phyloP scores from a whole-genome alignment of 768 basidiomycete species.

The Filobasidium floriforme region DNA sequence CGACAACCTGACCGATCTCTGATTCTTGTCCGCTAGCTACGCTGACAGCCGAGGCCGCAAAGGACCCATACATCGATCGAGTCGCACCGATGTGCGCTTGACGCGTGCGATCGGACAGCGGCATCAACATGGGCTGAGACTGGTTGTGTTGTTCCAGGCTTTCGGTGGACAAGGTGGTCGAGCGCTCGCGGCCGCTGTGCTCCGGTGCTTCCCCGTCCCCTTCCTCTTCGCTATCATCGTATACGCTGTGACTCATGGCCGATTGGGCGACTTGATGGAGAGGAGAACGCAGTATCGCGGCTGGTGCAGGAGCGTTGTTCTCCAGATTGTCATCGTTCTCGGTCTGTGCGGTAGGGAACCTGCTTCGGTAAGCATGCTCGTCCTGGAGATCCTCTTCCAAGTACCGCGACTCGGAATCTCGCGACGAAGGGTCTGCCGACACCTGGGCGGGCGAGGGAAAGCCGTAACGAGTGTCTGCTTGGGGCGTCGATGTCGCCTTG shows the following conservation, averaged over 20 bases:
- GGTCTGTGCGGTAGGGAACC: neutral
- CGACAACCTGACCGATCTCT: conserved; percentile 18
- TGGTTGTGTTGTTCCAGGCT: neutral
- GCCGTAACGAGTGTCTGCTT: neutral
- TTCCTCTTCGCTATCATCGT: conserved; percentile 2
- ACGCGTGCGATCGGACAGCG: neutral
- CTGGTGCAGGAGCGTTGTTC: neutral
- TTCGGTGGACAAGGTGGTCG: neutral
- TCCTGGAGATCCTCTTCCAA: conserved; percentile 15
- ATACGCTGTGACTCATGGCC: conserved; percentile 12
- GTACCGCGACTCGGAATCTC: conserved; percentile 17
- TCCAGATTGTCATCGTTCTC: neutral
- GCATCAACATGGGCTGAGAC: neutral
- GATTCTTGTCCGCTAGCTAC: conserved; percentile 17
- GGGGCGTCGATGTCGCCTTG: neutral
- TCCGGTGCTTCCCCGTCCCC: neutral
- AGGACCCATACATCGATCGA: conserved; percentile 10
- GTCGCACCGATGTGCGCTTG: conserved; percentile 11
- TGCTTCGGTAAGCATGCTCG: conserved; percentile 15
- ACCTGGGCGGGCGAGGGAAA: neutral
- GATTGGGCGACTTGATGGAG: neutral
- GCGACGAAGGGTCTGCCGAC: neutral
- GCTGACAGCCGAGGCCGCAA: conserved; percentile 15
- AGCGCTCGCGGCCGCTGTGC: neutral
- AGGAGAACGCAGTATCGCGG: neutral